Conservation (phyloP, 306 rosid genomes). For the Lupinus albus region DNA sequence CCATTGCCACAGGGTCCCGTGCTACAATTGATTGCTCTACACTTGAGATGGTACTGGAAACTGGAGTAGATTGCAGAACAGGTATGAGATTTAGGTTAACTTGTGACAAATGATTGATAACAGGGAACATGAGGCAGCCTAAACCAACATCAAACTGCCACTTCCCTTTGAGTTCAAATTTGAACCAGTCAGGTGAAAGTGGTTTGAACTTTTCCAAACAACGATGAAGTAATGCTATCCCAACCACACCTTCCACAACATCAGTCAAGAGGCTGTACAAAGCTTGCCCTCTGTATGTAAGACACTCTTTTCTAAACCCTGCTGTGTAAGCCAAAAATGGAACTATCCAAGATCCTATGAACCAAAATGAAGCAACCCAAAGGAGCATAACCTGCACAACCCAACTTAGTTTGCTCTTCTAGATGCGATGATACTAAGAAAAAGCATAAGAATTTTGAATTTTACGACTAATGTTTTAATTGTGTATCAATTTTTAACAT, state of each 20-base stretch:
- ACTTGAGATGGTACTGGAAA: conserved; percentile 46
- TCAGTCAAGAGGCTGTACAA: conserved; percentile 61
- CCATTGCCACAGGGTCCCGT: conserved; percentile 66
- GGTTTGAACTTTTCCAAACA: conserved; percentile 59
- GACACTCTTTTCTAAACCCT: conserved; percentile 61
- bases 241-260: conserved; percentile 59
- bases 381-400: conserved; percentile 65
- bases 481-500: conserved; percentile 6
- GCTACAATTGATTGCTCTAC: conserved; percentile 67
- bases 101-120: conserved; percentile 58
- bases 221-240: conserved; percentile 54
- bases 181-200: conserved; percentile 61
- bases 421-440: conserved; percentile 23
- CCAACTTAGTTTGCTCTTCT: conserved; percentile 40
- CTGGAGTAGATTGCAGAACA: conserved; percentile 56
- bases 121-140: conserved; percentile 67
- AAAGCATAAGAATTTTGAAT: conserved; percentile 1
- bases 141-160: conserved; percentile 60
- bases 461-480: background rate
- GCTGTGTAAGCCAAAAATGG: conserved; percentile 58
- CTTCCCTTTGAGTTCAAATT: conserved; percentile 52
- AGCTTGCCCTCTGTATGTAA: conserved; percentile 65
- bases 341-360: conserved; percentile 67
- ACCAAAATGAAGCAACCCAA: conserved; percentile 68
- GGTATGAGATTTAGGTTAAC: conserved; percentile 59